phyloP scores from a whole-genome alignment of 805 yeast species.

The Yamadazyma scolyti region DNA sequence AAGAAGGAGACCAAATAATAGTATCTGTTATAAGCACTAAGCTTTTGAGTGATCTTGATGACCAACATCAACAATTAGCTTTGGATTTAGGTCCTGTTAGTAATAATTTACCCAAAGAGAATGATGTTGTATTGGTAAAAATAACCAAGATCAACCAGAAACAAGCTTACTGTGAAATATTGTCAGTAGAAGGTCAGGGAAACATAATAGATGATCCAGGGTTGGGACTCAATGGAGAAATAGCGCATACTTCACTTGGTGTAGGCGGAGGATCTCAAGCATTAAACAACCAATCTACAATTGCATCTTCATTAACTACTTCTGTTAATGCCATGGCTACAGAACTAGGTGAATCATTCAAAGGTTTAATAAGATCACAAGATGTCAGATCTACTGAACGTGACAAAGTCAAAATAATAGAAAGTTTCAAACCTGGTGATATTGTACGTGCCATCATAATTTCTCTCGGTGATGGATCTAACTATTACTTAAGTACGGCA shows the following conservation, averaged over 20 bases:
- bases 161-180: slow-evolving; percentile 77
- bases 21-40: slow-evolving; percentile 9
- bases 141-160: slow-evolving; percentile 62
- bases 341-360: slow-evolving; percentile 85
- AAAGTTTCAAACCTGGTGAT: slow-evolving; percentile 88
- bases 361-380: slow-evolving; percentile 79
- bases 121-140: slow-evolving; percentile 75
- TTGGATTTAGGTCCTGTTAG: slow-evolving; percentile 17
- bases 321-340: slow-evolving; percentile 38
- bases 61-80: slow-evolving; percentile 1
- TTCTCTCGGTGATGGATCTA: slow-evolving; percentile 92
- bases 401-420: slow-evolving; percentile 76
- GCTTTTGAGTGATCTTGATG: neutral
- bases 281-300: slow-evolving; percentile 26
- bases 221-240: slow-evolving; percentile 52
- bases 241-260: slow-evolving; percentile 35
- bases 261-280: slow-evolving; percentile 55
- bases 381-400: slow-evolving; percentile 90
- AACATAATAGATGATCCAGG: slow-evolving; percentile 60
- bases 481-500: slow-evolving; percentile 87
- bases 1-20: slow-evolving; percentile 11
- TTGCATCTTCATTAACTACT: slow-evolving; percentile 41
- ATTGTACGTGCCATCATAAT: slow-evolving; percentile 76
- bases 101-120: slow-evolving; percentile 71
- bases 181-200: slow-evolving; percentile 59